Base-by-base conservation (phyloP, 169 alveolate genomes). In the Theileria annulata region DNA sequence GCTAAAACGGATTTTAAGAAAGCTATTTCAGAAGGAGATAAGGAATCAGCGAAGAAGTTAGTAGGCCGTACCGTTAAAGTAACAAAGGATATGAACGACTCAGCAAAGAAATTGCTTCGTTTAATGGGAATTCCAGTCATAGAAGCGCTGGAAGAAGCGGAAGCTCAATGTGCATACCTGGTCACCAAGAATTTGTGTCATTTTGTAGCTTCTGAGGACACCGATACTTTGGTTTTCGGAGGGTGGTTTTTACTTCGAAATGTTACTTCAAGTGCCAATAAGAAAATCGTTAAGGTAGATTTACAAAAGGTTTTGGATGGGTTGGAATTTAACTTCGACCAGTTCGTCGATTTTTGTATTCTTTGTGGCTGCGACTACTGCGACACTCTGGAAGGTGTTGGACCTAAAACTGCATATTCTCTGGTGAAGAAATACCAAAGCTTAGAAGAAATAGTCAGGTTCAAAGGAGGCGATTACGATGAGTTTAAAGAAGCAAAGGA, bases 311-410 rank as follows among this genome's bases (percentile, higher is more conserved):
- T 91, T 49, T 86, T 95, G 71, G 75, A 91, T 60, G 91, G 92
- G 64, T 91, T 95, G 77, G 75, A 91, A 23, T 71, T 96, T 71
- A 94, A 91, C 48, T 92, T 92, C 95, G 95, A 95, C 42, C 96
- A 96, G 91, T 97, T 98, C 80, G 93, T 96, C n/a, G 99, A 98
- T 83, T 91, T 97, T 66, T 97, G 99, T 88, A 97, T 97, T 19
- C 90, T 98, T 68, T 95, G 99, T 87, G 99, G 99, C 21, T 97
- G 99, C 71, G 99, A 98, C 91, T 98, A 98, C 87, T 93, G 98
- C 83, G 96, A 93, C 64, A 94, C 97, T 10, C 87, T 98, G 59
- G 91, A 92, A 80, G 99, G 99, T 0, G 92, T 97, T 17, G 99
- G 99, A 10, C 97, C 99, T 27, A 88, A 89, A 59, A 98, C 96